Base-by-base conservation (phyloP, 257 asterid genomes). In the Asclepias syriaca region DNA sequence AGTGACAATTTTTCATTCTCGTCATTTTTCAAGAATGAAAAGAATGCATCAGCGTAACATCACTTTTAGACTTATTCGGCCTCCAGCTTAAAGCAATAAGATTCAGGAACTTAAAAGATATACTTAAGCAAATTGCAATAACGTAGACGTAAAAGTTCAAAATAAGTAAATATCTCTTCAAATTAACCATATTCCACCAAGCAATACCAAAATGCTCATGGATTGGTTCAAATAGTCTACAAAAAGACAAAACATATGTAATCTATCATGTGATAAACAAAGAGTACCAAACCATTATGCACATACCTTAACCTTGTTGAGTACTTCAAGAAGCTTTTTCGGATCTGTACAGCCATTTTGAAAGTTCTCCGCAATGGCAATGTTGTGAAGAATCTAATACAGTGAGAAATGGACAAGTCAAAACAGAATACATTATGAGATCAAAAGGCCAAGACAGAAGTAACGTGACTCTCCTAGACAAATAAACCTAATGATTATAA, bases 291-390 rank as follows among this genome's bases (percentile, higher is more conserved):
- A 59, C 22, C 65, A 24, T 53, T 34, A 53, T 37, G 29, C 21
- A 82, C 88, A 72, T 74, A 91, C 99, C 97, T 91, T 91, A 65
- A 88, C 83, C 70, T 86, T 78, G 83, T 84, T 88, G 75, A 94
- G 87, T 70, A 81, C 84, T 76, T 84, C 84, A 71, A 94, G 84
- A 67, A 94, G 93, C 83, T 74, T 91, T 82, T 81, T 87, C 55
- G 97, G 96, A 83, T 91, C 84, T 65, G 85, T 80, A 82, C 86
- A 85, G 55, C 90, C 97, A 80, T 88, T 90, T 88, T 78, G 95
- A 78, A 84, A 80, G 83, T 72, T 84, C 82, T 87, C 92, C 40
- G 87, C 84, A 60, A 94, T 78, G 59, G 87, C 84, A 76, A 88
- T 81, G 81, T 94, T 94, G 83, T 94, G 99, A 77, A 32, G 57